Conservation (phyloP, 805 yeast genomes). For the Ogataea minuta region DNA sequence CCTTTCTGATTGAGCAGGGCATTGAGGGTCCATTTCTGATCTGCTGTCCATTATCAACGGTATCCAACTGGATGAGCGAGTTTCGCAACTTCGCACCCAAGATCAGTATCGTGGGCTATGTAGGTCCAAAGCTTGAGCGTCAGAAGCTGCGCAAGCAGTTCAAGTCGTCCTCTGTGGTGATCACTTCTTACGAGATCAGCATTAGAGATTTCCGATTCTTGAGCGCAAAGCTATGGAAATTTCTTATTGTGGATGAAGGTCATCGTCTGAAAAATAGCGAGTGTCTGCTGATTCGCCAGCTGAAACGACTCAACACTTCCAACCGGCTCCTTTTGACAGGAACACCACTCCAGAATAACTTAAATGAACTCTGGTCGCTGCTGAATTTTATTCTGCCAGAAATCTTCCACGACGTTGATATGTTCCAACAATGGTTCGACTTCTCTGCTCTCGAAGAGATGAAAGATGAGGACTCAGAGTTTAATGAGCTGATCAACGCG, state of each 20-base stretch:
- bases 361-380: conserved; percentile 88
- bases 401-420: conserved; percentile 82
- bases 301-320: conserved; percentile 63
- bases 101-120: conserved; percentile 59
- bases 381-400: conserved; percentile 90
- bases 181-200: conserved; percentile 82
- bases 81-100: conserved; percentile 70
- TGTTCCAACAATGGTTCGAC: conserved; percentile 94
- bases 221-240: conserved; percentile 65
- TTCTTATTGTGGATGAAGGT: conserved; percentile 91
- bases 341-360: conserved; percentile 92
- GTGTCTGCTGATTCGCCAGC: conserved; percentile 67
- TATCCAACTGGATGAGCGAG: conserved; percentile 82
- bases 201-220: conserved; percentile 64
- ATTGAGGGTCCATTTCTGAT: conserved; percentile 75
- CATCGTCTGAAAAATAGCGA: conserved; percentile 86
- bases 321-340: conserved; percentile 87
- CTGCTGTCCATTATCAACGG: conserved; percentile 81
- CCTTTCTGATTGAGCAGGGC: conserved; percentile 75
- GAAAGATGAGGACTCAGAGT: conserved; percentile 34
- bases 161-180: conserved; percentile 47
- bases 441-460: conserved; percentile 55
- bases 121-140: conserved; percentile 63
- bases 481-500: conserved; percentile 51
- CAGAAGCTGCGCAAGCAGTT: conserved; percentile 37